Evolutionary conservation across 1,139 yeast genomes (phyloP), one percentile per base, ranked within the genome.

Genomic region (Taphrina pruni): DNA sequence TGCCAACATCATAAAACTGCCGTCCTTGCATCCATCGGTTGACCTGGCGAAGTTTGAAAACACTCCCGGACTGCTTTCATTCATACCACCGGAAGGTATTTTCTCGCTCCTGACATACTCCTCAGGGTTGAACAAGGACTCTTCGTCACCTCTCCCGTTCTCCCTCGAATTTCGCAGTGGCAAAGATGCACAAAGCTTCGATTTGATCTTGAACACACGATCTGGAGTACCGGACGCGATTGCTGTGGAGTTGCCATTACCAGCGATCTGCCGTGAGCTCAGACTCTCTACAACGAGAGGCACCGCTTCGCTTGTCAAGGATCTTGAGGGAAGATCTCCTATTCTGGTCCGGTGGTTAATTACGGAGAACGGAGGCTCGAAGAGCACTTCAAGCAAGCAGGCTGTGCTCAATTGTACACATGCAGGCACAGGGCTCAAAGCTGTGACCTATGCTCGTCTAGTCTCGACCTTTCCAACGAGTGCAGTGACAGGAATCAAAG

Each of bases 71-170:
- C 74, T 80, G 0, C 76, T 92, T 55, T 81, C 86, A 17, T 90
- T 93, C 75, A 83, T 89, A 26, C 99, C 99, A 2, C 97, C 98
- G 0, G 97, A 94, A 77, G 98, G 96, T 4, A 83, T 81, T 72
- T 85, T 87, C 54, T 81, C 84, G 5, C 77, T 94, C 21, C 84
- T 88, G 83, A 57, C 65, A 6, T 69, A 65, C 43, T 35, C 66
- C 20, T 36, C 65, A 4, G 56, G 57, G 14, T 36, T 65, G 51
- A 38, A 38, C 5, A 38, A 14, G 38, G 35, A 17, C 26, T 35
- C 58, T 36, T 54, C 58, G 2, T 64, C 67, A 21, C 67, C 67
- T 2, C 32, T 64, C 8, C 67, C 67, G 6, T 64, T 64, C 26
- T 54, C 67, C n/a, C 32, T 64, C 5, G 60, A 64, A 45, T 64